These are phyloP conservation scores for Cytospora mali DNA, from an alignment of 2,329 filamentous ascomycete genomes.

Conservation along the genomic window DNA sequence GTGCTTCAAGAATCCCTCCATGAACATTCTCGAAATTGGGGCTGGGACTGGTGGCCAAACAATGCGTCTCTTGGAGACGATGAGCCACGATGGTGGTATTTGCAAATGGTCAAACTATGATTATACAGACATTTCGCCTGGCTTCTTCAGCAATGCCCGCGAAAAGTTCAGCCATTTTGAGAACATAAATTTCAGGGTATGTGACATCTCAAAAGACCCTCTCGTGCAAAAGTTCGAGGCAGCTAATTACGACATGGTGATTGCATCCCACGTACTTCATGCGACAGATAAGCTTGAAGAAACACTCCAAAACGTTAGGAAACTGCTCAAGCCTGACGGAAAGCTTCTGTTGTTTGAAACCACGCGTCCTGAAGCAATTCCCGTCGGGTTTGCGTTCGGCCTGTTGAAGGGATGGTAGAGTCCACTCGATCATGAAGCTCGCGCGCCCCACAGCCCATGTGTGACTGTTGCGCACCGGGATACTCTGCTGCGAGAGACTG, in stretches of 20 bases:
- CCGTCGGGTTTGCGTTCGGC: constrained; percentile 8
- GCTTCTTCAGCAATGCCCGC: not conserved
- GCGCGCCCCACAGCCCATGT: not conserved
- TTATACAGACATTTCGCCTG: not conserved
- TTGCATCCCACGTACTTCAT: constrained; percentile 1
- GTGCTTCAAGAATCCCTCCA: not conserved
- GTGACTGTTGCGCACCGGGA: not conserved
- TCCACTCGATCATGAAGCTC: not conserved
- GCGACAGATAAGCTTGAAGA: not conserved
- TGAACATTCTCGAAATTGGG: not conserved
- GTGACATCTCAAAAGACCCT: not conserved
- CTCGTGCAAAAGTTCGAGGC: constrained; percentile 33
- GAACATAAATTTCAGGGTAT: not conserved
- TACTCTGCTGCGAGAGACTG: not conserved
- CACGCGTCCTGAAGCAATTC: constrained; percentile 4
- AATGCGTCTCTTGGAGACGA: not conserved
- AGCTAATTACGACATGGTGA: constrained; percentile 33
- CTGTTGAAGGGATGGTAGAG: not conserved
- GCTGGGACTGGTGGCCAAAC: not conserved
- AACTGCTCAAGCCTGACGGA: not conserved
- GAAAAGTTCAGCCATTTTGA: not conserved
- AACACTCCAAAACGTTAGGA: not conserved
- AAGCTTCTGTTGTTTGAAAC: constrained; percentile 13
- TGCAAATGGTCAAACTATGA: constrained; percentile 11
- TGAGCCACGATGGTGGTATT: not conserved